Evolutionary conservation across 2,329 filamentous ascomycete genomes (phyloP).

Genomic region (Aspergillus aculeatinus): DNA sequence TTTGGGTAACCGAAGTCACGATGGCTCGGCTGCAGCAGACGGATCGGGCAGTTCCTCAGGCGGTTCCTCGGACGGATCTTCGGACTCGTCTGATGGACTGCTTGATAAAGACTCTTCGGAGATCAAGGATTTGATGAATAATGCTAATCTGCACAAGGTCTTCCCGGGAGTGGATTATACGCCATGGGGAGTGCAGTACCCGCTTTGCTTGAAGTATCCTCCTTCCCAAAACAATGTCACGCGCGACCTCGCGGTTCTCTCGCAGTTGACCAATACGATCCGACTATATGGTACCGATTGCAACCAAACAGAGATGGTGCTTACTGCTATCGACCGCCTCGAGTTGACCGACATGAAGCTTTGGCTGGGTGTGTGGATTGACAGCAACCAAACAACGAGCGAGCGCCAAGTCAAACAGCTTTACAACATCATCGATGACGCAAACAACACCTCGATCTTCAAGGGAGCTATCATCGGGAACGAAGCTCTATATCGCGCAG

Average conservation of each 20-base stretch:
- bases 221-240: constrained; percentile 94
- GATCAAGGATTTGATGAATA: constrained; percentile 79
- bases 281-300: constrained; percentile 94
- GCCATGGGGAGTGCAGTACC: constrained; percentile 85
- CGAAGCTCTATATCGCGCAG: constrained; percentile 59
- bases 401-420: constrained; percentile 77
- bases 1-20: constrained; percentile 55
- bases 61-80: constrained; percentile 44
- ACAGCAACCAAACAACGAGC: constrained; percentile 79
- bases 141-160: constrained; percentile 80
- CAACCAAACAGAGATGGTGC: constrained; percentile 92
- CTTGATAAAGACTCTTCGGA: constrained; percentile 71
- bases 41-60: constrained; percentile 48
- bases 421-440: constrained; percentile 72
- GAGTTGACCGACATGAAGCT: constrained; percentile 75
- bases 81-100: constrained; percentile 61
- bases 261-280: constrained; percentile 82
- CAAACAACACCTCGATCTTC: constrained; percentile 49
- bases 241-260: constrained; percentile 83
- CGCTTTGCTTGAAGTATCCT: constrained; percentile 71
- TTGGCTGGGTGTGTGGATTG: constrained; percentile 94
- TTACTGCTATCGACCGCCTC: constrained; percentile 76
- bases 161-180: constrained; percentile 97
- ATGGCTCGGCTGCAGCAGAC: constrained; percentile 26
- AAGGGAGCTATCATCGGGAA: constrained; percentile 65